Percentiles rank a stretch among this genome's conserved stretches.
phyloP scores from a whole-genome alignment of 495 filamentous ascomycete species.

The Lasiosphaeriaceae sp. region DNA sequence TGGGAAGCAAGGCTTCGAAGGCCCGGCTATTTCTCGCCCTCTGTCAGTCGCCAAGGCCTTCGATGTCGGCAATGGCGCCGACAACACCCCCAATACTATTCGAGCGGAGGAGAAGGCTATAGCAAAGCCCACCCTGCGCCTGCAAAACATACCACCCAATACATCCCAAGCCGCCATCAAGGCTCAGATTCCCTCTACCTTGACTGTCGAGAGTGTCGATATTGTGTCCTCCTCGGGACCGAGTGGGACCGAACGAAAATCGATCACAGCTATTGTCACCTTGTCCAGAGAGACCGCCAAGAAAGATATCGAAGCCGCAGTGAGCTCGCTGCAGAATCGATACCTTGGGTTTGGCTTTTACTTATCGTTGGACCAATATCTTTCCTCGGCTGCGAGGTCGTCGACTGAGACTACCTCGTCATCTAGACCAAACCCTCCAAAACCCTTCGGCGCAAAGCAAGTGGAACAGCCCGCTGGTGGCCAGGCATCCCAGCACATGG shows the following conservation, averaged over 20 bases:
- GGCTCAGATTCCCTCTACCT: conserved; percentile 59
- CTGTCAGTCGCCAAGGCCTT: conserved; percentile 38
- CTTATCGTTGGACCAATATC: conserved; percentile 72
- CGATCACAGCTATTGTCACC: conserved; percentile 77
- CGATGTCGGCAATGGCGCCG: conserved; percentile 42
- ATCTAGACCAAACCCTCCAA: conserved; percentile 50
- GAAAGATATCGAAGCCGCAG: conserved; percentile 77
- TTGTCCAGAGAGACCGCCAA: conserved; percentile 80
- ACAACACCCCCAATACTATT: conserved; percentile 24
- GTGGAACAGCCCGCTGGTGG: conserved; percentile 46
- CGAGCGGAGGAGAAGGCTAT: conserved; percentile 65
- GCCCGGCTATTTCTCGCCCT: conserved; percentile 23
- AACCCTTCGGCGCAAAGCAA: conserved; percentile 82
- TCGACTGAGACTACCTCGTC: conserved; percentile 50
- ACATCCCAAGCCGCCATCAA: conserved; percentile 73
- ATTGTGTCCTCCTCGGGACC: conserved; percentile 51
- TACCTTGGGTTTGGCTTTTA: conserved; percentile 89
- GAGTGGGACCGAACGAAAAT: conserved; percentile 63
- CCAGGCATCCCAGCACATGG: conserved; percentile 56
- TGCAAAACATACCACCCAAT: conserved; percentile 57
- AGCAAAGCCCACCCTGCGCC: conserved; percentile 82
- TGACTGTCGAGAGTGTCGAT: conserved; percentile 75
- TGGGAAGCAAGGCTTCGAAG: conserved; percentile 35
- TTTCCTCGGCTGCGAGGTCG: conserved; percentile 74
- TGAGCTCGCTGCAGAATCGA: conserved; percentile 73